A percentile compares a stretch with the other conserved stretches of the same genome.
These are phyloP conservation scores for Lagenaria siceraria DNA, from an alignment of 306 rosid species.

Conservation along the genomic window DNA sequence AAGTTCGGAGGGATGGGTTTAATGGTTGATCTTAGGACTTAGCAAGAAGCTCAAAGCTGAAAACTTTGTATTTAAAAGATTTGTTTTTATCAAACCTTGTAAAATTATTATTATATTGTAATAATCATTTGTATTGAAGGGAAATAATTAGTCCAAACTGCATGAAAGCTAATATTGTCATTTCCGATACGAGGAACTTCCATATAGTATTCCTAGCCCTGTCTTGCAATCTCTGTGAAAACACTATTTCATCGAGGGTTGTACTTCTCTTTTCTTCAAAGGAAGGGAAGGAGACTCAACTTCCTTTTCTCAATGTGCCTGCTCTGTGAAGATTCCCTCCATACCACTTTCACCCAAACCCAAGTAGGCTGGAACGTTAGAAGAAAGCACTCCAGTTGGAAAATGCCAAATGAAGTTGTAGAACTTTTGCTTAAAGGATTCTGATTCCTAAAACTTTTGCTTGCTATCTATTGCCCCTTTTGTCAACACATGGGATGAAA, in stretches of 20 bases:
- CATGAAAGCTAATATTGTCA: neutral
- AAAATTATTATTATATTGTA: neutral
- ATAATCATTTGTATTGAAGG: neutral
- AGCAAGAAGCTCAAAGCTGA: neutral
- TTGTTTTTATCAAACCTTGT: neutral
- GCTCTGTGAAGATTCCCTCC: neutral
- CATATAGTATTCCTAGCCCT: neutral
- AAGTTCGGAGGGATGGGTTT: neutral
- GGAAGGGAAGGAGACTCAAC: neutral
- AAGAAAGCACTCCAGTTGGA: neutral
- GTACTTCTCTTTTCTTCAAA: neutral
- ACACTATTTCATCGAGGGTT: neutral
- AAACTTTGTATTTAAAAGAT: neutral
- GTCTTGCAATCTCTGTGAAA: neutral
- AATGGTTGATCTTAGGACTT: neutral
- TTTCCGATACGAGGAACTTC: neutral
- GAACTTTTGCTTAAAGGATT: neutral
- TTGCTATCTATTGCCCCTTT: neutral
- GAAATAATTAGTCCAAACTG: neutral
- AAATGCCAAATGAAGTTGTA: neutral
- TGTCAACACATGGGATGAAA: neutral
- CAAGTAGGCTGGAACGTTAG: neutral
- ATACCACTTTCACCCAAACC: neutral
- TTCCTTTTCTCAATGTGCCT: neutral
- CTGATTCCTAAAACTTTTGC: neutral